Conservation (phyloP, 2,329 filamentous ascomycete genomes). For the Monosporascus sp. region DNA sequence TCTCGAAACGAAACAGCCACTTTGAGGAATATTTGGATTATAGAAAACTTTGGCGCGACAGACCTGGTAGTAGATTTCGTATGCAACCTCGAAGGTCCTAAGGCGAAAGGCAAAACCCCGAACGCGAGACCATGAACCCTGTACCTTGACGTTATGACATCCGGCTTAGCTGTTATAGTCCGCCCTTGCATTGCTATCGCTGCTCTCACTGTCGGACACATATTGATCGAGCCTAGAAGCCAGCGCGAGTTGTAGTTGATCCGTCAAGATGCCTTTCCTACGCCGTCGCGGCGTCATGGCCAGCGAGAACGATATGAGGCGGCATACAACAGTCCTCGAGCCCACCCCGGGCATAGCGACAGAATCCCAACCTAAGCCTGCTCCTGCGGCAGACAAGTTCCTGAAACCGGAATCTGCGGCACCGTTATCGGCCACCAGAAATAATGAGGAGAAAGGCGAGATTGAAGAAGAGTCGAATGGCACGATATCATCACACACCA, state of each 20-base stretch:
- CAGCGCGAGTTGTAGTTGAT: conserved; percentile 1
- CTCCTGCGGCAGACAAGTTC: not conserved
- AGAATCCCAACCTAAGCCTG: conserved; percentile 5
- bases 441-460: not conserved
- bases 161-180: conserved; percentile 6
- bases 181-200: not conserved
- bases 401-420: not conserved
- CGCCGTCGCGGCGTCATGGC: conserved; percentile 56
- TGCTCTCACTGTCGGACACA: not conserved
- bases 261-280: conserved; percentile 50
- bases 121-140: not conserved
- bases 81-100: no score
- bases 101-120: no score
- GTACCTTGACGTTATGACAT: conserved; percentile 23
- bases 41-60: no score
- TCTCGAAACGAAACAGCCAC: no score
- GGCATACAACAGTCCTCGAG: conserved; percentile 38
- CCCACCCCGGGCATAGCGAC: not conserved
- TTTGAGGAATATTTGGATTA: no score
- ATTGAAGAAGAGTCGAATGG: not conserved
- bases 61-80: no score
- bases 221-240: no score
- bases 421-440: not conserved
- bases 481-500: not conserved
- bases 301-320: conserved; percentile 55